These are phyloP conservation scores for Dentipellis sp. DNA, from an alignment of 768 basidiomycete genomes.

Conservation along the genomic window DNA sequence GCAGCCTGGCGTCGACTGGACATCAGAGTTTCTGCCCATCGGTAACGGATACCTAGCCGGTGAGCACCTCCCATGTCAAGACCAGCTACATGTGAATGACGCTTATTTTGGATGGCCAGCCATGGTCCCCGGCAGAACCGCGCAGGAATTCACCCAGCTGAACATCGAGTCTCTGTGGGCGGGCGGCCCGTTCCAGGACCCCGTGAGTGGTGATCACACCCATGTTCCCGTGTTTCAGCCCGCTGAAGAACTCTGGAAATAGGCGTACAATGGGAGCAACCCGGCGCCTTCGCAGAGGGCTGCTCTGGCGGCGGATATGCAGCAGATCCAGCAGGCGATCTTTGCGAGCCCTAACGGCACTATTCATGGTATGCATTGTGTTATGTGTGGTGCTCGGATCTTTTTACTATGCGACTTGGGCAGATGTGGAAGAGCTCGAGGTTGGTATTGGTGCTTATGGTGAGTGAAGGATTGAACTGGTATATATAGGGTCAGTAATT, in stretches of 20 bases:
- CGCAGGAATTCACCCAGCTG: constrained; percentile 51
- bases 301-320: constrained; percentile 39
- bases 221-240: background rate
- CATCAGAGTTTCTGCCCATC: constrained; percentile 52
- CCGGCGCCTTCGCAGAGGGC: constrained; percentile 35
- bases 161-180: constrained; percentile 76
- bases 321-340: constrained; percentile 43
- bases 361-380: constrained; percentile 36
- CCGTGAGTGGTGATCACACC: constrained; percentile 29
- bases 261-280: constrained; percentile 60
- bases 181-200: constrained; percentile 62
- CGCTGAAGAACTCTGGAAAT: constrained; percentile 22
- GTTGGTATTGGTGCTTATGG: constrained; percentile 55
- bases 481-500: background rate
- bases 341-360: constrained; percentile 52
- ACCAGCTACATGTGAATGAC: background rate
- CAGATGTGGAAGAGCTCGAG: constrained; percentile 47
- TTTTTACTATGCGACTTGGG: background rate
- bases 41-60: constrained; percentile 70
- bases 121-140: constrained; percentile 54
- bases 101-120: constrained; percentile 27
- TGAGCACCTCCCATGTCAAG: constrained; percentile 15
- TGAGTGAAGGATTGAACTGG: constrained; percentile 17
- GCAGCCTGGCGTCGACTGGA: constrained; percentile 44
- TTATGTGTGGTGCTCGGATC: background rate